Conservation (phyloP, 2,329 filamentous ascomycete species). For the Alternaria alternata region DNA sequence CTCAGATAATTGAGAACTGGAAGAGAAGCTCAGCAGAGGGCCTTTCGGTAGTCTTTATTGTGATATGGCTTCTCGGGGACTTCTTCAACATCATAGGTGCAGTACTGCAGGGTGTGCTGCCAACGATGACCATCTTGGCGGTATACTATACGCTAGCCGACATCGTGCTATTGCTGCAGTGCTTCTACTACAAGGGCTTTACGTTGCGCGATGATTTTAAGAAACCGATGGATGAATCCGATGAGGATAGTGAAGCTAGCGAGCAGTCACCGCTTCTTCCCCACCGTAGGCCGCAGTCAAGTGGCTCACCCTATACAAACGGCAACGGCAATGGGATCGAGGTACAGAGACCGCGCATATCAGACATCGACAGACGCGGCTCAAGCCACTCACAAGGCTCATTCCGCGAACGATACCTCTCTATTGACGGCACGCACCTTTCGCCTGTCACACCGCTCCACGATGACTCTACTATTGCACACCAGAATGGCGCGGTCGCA, state of each 20-base stretch:
- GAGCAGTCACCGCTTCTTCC: slow-evolving; percentile 48
- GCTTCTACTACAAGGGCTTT: slow-evolving; percentile 95
- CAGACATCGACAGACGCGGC: slow-evolving; percentile 47
- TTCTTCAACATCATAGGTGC: slow-evolving; percentile 97
- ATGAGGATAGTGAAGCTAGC: slow-evolving; percentile 44
- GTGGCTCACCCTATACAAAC: slow-evolving; percentile 29
- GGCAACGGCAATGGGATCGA: slow-evolving; percentile 26
- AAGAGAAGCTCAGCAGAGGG: slow-evolving; percentile 84
- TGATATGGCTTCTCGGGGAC: slow-evolving; percentile 92
- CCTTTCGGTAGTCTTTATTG: slow-evolving; percentile 87
- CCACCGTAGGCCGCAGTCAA: slow-evolving; percentile 35
- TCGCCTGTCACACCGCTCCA: slow-evolving; percentile 86
- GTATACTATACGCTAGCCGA: slow-evolving; percentile 94
- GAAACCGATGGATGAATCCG: slow-evolving; percentile 33
- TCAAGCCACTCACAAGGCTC: slow-evolving; percentile 45
- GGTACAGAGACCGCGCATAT: slow-evolving; percentile 40
- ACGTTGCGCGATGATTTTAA: slow-evolving; percentile 48
- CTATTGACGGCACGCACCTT: slow-evolving; percentile 71
- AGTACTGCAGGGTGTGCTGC: slow-evolving; percentile 86
- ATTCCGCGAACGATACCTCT: slow-evolving; percentile 59
- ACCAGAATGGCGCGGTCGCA: slow-evolving; percentile 50
- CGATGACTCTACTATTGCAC: slow-evolving; percentile 33
- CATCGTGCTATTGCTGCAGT: slow-evolving; percentile 85
- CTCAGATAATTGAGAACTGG: slow-evolving; percentile 96
- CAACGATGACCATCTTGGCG: slow-evolving; percentile 95